Conservation (phyloP, 768 basidiomycete genomes). For the Panellus pusillus region DNA sequence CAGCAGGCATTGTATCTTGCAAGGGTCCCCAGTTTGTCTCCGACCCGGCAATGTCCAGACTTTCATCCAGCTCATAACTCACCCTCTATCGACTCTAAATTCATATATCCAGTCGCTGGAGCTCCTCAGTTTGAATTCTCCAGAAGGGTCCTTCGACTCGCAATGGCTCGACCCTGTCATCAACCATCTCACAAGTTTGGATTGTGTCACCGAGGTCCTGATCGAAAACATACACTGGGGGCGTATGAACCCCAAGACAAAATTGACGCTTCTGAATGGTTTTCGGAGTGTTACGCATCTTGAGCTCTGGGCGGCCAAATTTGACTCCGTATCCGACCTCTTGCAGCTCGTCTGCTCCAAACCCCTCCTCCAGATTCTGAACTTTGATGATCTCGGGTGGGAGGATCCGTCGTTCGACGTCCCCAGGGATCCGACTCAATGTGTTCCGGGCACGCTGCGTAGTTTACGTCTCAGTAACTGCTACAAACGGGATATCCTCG, state of each 20-base stretch:
- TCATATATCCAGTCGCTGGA: slow-evolving; percentile 14
- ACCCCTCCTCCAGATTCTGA: slow-evolving; percentile 15
- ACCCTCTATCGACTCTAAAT: slow-evolving; percentile 7
- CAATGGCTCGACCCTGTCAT: slow-evolving; percentile 17
- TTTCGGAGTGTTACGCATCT: slow-evolving; percentile 14
- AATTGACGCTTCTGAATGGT: slow-evolving; percentile 1
- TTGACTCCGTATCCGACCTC: slow-evolving; percentile 13
- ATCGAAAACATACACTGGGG: slow-evolving; percentile 18
- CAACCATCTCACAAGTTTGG: slow-evolving; percentile 8
- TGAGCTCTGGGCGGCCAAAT: slow-evolving; percentile 14
- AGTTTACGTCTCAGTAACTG: slow-evolving; percentile 17
- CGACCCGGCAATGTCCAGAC: slow-evolving; percentile 3
- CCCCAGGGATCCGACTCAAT: background rate
- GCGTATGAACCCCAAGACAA: slow-evolving; percentile 11
- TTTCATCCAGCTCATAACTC: slow-evolving; percentile 8
- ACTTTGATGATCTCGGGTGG: slow-evolving; percentile 19
- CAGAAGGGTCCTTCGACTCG: slow-evolving; percentile 1
- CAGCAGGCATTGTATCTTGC: slow-evolving; percentile 13
- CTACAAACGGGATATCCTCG: slow-evolving; percentile 19
- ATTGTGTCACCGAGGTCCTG: slow-evolving; percentile 7
- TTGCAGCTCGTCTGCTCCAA: slow-evolving; percentile 20
- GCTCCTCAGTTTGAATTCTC: slow-evolving; percentile 2
- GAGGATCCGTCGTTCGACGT: slow-evolving; percentile 11
- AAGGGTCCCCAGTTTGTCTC: slow-evolving; percentile 3
- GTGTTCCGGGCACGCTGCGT: slow-evolving; percentile 1